These are phyloP conservation scores for Citrus trifoliata DNA, from an alignment of 345 rosid species.

Conservation along the genomic window DNA sequence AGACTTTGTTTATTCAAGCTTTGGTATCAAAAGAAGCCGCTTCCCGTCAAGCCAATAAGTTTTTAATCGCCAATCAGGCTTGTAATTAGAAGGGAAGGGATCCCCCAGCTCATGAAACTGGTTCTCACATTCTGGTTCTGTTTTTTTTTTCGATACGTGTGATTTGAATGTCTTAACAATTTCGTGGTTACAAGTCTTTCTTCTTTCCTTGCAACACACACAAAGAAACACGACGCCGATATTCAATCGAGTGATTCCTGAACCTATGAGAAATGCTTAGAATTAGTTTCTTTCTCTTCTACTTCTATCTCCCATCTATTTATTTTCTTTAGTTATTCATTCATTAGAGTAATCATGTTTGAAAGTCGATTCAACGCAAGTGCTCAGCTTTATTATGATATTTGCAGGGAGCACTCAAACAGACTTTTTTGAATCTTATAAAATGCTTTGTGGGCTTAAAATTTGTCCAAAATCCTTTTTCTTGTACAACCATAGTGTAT, in stretches of 20 bases:
- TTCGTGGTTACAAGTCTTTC: too few species aligned
- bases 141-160: too few species aligned
- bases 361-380: not conserved
- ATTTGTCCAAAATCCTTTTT: too few species aligned
- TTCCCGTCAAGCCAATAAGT: constrained; percentile 41
- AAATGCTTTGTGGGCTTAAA: too few species aligned
- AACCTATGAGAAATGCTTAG: not conserved
- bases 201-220: not conserved
- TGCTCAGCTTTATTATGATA: too few species aligned
- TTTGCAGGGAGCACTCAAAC: too few species aligned
- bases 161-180: too few species aligned
- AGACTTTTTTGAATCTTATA: too few species aligned
- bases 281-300: not conserved
- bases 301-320: not conserved
- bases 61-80: constrained; percentile 63
- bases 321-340: too few species aligned
- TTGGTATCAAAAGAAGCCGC: constrained; percentile 68
- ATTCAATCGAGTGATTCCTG: not conserved
- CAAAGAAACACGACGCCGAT: too few species aligned
- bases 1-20: constrained; percentile 65
- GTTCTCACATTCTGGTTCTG: not conserved
- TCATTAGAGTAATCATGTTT: not conserved
- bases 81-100: constrained; percentile 30
- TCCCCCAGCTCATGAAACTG: too few species aligned
- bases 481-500: too few species aligned